phyloP scores from a whole-genome alignment of 176 grass and related monocot species.

The Rhynchospora pubera region DNA sequence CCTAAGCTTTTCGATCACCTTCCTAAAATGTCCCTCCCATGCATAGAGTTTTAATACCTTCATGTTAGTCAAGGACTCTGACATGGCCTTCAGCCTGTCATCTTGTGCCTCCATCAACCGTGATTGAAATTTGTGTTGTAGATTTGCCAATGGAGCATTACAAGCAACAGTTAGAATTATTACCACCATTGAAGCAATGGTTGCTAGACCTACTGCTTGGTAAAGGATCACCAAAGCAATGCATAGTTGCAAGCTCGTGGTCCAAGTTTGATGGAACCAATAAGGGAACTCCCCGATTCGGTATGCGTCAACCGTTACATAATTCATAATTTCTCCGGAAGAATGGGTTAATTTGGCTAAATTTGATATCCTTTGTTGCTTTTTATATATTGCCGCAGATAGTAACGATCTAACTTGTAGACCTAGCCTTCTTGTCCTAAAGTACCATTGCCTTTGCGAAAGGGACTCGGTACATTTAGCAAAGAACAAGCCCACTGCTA shows the following conservation, averaged over 20 bases:
- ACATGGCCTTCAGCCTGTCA: slow-evolving; percentile 69
- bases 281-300: slow-evolving; percentile 86
- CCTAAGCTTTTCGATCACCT: slow-evolving; percentile 63
- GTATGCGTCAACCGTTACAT: slow-evolving; percentile 83
- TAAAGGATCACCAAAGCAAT: slow-evolving; percentile 71
- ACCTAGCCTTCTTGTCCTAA: slow-evolving; percentile 67
- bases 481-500: slow-evolving; percentile 50
- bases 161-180: slow-evolving; percentile 63
- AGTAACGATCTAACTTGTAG: slow-evolving; percentile 66
- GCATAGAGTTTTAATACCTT: slow-evolving; percentile 89
- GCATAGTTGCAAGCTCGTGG: slow-evolving; percentile 70
- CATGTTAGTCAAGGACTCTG: slow-evolving; percentile 74
- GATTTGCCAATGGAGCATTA: slow-evolving; percentile 79
- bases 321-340: slow-evolving; percentile 90
- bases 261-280: slow-evolving; percentile 95
- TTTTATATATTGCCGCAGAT: slow-evolving; percentile 74
- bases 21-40: slow-evolving; percentile 88
- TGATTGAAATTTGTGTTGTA: slow-evolving; percentile 81
- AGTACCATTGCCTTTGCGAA: slow-evolving; percentile 87
- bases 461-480: slow-evolving; percentile 78
- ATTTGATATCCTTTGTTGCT: slow-evolving; percentile 71
- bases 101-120: slow-evolving; percentile 87
- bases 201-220: slow-evolving; percentile 57
- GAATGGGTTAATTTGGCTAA: slow-evolving; percentile 64
- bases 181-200: slow-evolving; percentile 47